These are phyloP conservation scores for Saprolegnia parasitica DNA, from an alignment of 352 stramenopile genomes.

Conservation along the genomic window DNA sequence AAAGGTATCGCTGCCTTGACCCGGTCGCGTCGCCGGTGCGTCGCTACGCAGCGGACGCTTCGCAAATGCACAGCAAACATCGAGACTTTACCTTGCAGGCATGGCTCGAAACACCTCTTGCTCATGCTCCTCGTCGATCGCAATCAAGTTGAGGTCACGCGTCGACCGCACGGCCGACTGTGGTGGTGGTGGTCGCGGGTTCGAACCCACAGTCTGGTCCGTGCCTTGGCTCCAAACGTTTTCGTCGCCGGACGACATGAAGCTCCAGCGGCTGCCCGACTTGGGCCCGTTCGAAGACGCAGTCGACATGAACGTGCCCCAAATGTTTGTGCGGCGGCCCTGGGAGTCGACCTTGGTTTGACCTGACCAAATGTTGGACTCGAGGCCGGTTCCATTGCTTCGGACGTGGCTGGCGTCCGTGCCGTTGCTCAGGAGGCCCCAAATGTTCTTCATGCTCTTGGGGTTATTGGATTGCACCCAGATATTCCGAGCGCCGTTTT, in stretches of 20 bases:
- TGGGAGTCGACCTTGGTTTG: not conserved
- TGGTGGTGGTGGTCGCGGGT: not conserved
- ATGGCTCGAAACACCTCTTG: not conserved
- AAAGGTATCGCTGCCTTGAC: not conserved
- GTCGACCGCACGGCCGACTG: not conserved
- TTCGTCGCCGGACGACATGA: slow-evolving; percentile 2
- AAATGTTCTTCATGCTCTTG: slow-evolving; percentile 1
- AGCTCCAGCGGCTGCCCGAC: not conserved
- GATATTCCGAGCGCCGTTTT: not conserved
- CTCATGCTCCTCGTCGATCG: not conserved
- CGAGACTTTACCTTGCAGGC: not conserved
- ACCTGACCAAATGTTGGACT: not conserved
- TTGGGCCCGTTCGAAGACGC: not conserved
- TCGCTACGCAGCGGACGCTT: not conserved
- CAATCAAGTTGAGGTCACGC: not conserved
- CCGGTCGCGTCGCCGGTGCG: too few species aligned
- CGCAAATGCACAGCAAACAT: not conserved
- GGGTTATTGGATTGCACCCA: not conserved
- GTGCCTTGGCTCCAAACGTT: not conserved
- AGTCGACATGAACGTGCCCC: not conserved
- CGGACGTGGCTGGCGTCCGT: not conserved
- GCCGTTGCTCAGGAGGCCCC: not conserved
- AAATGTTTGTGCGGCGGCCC: not conserved
- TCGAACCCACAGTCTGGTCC: not conserved
- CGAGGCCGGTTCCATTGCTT: not conserved